Evolutionary conservation across 2,329 filamentous ascomycete species (phyloP).

Genomic region (Pseudogymnoascus sp.): DNA sequence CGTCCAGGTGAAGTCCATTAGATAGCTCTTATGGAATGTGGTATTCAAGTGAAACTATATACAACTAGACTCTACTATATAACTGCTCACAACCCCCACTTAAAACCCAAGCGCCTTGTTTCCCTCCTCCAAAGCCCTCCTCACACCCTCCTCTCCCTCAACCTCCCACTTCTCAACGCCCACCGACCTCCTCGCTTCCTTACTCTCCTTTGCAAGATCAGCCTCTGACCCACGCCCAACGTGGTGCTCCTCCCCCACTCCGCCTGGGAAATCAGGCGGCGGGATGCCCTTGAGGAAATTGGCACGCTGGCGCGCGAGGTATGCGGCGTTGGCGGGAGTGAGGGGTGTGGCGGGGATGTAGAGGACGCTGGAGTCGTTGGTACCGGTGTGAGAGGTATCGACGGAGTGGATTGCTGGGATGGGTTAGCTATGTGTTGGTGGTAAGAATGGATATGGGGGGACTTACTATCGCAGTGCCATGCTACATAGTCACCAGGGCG

Average conservation of each 20-base stretch:
- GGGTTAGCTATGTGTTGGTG: neutral
- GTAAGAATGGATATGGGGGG: neutral
- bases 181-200: neutral
- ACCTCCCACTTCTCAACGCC: neutral
- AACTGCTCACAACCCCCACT: neutral
- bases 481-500: slow-evolving; percentile 60
- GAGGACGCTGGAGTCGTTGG: slow-evolving; percentile 68
- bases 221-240: slow-evolving; percentile 33
- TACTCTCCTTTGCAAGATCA: neutral
- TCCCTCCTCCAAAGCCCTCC: neutral
- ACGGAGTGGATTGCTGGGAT: slow-evolving; percentile 54
- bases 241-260: slow-evolving; percentile 55
- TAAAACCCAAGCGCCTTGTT: neutral
- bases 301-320: slow-evolving; percentile 61
- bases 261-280: slow-evolving; percentile 63
- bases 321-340: slow-evolving; percentile 64
- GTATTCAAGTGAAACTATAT: neutral
- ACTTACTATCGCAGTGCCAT: slow-evolving; percentile 42
- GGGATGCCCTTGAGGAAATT: slow-evolving; percentile 61
- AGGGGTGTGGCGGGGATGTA: slow-evolving; percentile 85
- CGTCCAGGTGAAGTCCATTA: neutral
- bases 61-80: neutral
- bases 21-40: neutral
- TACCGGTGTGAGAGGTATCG: slow-evolving; percentile 66
- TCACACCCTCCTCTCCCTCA: neutral